phyloP scores from a whole-genome alignment of 495 filamentous ascomycete species.

The Podospora didyma region DNA sequence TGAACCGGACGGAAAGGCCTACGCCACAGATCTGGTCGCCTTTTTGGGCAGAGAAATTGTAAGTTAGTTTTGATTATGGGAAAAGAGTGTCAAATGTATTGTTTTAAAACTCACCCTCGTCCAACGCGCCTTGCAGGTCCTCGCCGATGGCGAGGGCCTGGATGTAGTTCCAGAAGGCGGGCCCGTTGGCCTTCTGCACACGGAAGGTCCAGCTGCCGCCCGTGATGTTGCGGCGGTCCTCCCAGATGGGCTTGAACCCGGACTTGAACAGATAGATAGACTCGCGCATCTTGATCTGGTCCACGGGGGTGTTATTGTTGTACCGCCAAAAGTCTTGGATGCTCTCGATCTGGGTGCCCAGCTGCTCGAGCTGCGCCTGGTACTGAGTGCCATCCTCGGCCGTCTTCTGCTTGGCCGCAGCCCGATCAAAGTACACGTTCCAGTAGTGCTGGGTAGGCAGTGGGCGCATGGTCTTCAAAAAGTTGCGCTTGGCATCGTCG shows the following conservation, averaged over 20 bases:
- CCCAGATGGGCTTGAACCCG: constrained; percentile 83
- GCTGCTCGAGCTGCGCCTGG: constrained; percentile 60
- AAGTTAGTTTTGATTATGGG: too few species aligned
- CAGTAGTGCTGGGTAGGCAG: constrained; percentile 59
- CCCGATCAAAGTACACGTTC: constrained; percentile 56
- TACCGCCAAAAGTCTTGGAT: constrained; percentile 84
- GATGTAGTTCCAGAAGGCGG: constrained; percentile 76
- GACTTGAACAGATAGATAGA: constrained; percentile 85
- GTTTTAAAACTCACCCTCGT: constrained; percentile 53
- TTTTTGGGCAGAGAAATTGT: too few species aligned
- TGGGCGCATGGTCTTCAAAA: constrained; percentile 55
- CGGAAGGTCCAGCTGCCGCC: constrained; percentile 88
- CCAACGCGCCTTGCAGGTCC: constrained; percentile 70
- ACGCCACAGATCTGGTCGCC: constrained; percentile 80
- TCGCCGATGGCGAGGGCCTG: constrained; percentile 82
- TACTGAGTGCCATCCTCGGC: constrained; percentile 38
- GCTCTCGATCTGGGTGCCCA: constrained; percentile 65
- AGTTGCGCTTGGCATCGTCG: constrained; percentile 57
- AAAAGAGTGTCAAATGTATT: neutral
- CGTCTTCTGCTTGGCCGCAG: constrained; percentile 22
- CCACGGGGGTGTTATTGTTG: constrained; percentile 81
- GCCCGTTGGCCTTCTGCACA: constrained; percentile 66
- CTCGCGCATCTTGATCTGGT: constrained; percentile 72
- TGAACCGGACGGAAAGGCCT: constrained; percentile 68
- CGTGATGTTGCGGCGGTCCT: constrained; percentile 75